Evolutionary conservation across 2,329 filamentous ascomycete species (phyloP).

Genomic region (Sclerotinia trifoliorum): DNA sequence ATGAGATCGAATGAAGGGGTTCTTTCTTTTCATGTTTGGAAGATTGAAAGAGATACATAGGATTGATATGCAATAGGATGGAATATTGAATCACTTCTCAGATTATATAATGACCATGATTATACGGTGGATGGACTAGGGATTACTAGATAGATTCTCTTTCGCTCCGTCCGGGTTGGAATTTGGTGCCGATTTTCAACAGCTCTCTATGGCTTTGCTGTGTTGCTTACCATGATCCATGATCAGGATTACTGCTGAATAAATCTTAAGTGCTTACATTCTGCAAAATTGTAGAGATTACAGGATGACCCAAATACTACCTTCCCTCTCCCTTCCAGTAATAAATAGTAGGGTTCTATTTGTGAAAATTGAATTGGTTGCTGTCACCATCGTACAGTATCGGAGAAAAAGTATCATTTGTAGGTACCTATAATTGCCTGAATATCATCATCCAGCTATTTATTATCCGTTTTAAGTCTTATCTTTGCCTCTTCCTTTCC

Average conservation of each 20-base stretch:
- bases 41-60: not conserved
- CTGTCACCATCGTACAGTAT: not conserved
- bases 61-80: not conserved
- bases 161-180: not conserved
- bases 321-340: not conserved
- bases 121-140: not conserved
- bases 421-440: not conserved
- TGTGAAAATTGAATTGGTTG: not conserved
- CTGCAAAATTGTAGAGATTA: not conserved
- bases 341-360: not conserved
- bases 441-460: too few relatives aligned
- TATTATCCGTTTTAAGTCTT: not conserved
- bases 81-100: not conserved
- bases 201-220: constrained; percentile 6
- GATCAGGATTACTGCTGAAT: not conserved
- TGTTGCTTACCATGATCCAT: not conserved
- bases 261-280: constrained; percentile 14
- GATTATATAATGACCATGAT: not conserved
- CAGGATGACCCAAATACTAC: not conserved
- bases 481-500: not conserved
- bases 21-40: not conserved
- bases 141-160: not conserved
- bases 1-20: constrained; percentile 2
- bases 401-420: not conserved
- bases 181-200: not conserved